Evolutionary conservation across 306 rosid genomes (phyloP).

Genomic region (Neltuma alba): DNA sequence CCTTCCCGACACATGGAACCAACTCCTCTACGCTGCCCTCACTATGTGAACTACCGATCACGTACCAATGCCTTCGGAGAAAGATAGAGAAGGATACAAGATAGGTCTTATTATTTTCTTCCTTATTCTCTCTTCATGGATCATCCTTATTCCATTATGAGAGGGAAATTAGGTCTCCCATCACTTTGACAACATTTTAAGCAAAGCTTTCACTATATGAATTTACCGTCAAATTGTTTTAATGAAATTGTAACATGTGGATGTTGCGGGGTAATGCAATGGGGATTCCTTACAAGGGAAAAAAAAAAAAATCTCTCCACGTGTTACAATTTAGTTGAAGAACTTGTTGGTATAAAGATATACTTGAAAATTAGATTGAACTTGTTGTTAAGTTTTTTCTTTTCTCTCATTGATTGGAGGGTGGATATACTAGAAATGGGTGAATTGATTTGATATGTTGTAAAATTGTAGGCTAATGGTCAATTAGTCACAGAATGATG

Average conservation of each 20-base stretch:
- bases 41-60: not conserved
- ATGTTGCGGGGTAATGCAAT: not conserved
- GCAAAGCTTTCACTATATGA: not conserved
- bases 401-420: not conserved
- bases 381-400: not conserved
- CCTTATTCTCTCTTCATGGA: not conserved
- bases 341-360: not conserved
- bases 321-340: not conserved
- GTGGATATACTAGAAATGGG: not conserved
- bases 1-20: constrained; percentile 96
- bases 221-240: not conserved
- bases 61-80: not conserved
- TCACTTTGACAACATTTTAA: not conserved
- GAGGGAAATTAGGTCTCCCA: too few relatives aligned
- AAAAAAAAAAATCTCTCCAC: not conserved
- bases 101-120: not conserved
- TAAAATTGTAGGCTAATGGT: not conserved
- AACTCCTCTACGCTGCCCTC: constrained; percentile 79
- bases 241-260: not conserved
- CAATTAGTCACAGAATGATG: not conserved
- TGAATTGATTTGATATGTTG: not conserved
- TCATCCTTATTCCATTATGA: not conserved
- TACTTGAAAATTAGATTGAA: not conserved
- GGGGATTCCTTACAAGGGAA: not conserved
- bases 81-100: not conserved